phyloP scores from a whole-genome alignment of 1,284 basidiomycete genomes.

The Marasmius oreades region DNA sequence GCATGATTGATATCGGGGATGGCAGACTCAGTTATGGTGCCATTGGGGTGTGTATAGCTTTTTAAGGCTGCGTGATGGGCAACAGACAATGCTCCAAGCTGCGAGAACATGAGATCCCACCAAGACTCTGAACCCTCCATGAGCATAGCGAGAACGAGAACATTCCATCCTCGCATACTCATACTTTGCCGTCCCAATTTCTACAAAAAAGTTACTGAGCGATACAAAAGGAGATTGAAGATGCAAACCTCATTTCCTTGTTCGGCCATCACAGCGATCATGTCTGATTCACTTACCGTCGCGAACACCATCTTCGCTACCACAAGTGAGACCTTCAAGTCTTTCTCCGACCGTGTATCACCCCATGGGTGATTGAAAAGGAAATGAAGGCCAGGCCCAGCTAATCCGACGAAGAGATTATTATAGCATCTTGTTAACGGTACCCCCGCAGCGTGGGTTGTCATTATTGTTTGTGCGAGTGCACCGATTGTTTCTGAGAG shows the following conservation, averaged over 20 bases:
- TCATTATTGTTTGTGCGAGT: conserved; percentile 29
- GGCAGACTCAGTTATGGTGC: conserved; percentile 33
- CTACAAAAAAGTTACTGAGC: conserved; percentile 24
- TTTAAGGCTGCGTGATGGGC: conserved; percentile 45
- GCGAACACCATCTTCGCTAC: conserved; percentile 52
- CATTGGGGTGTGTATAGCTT: conserved; percentile 31
- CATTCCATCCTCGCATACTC: conserved; percentile 59
- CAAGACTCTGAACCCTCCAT: conserved; percentile 36
- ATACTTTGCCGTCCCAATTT: conserved; percentile 33
- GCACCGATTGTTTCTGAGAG: conserved; percentile 45
- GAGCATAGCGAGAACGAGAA: conserved; percentile 52
- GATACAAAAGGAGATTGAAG: conserved; percentile 8
- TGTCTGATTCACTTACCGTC: conserved; percentile 34
- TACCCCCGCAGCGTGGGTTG: conserved; percentile 22
- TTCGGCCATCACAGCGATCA: conserved; percentile 31
- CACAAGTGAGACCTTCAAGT: conserved; percentile 48
- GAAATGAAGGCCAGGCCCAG: conserved; percentile 49
- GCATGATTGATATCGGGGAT: conserved; percentile 62
- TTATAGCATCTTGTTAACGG: conserved; percentile 21
- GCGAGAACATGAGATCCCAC: conserved; percentile 40
- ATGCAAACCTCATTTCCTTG: conserved; percentile 29
- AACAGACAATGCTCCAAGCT: conserved; percentile 46
- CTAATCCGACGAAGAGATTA: conserved; percentile 34
- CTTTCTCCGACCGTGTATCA: conserved; percentile 43
- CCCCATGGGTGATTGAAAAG: conserved; percentile 45